A percentile compares a stretch with the other conserved stretches of the same genome.
Conservation (phyloP, 2,329 filamentous ascomycete species). For the Cryphonectria carpinicola region DNA sequence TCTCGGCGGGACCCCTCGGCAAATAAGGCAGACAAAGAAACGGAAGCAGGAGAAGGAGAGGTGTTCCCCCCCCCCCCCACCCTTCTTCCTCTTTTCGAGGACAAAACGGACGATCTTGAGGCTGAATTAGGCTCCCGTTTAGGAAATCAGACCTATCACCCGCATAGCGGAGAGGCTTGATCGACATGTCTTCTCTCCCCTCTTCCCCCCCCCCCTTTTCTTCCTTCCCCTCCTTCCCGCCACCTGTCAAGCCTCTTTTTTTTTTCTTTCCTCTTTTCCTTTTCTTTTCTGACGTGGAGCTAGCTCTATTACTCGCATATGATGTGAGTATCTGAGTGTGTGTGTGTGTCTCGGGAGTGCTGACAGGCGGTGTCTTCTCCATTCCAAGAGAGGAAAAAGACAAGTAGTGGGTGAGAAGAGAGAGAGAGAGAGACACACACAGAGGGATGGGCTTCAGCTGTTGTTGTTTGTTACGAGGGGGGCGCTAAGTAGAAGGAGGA, state of each 20-base stretch:
- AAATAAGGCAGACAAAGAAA: neutral
- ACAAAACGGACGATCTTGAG: neutral
- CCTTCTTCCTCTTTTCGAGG: neutral
- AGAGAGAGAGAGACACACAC: neutral
- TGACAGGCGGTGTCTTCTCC: neutral
- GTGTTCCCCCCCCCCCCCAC: too few species aligned
- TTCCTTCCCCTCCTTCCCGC: neutral
- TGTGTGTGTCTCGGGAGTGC: slow-evolving; percentile 1
- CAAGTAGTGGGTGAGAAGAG: neutral
- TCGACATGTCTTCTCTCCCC: neutral
- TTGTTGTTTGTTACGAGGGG: neutral
- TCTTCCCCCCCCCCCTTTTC: too few species aligned
- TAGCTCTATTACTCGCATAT: neutral
- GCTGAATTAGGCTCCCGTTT: neutral
- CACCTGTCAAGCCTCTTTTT: neutral
- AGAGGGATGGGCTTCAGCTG: neutral
- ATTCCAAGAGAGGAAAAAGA: neutral
- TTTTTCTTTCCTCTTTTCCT: neutral
- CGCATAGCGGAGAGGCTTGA: neutral
- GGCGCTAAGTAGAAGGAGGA: neutral
- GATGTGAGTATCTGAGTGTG: too few species aligned
- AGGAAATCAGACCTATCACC: neutral
- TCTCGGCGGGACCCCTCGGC: too few species aligned
- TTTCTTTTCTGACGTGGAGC: neutral
- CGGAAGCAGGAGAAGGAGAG: neutral